phyloP scores from a whole-genome alignment of 2,329 filamentous ascomycete genomes.

The Ascochyta rabiei region DNA sequence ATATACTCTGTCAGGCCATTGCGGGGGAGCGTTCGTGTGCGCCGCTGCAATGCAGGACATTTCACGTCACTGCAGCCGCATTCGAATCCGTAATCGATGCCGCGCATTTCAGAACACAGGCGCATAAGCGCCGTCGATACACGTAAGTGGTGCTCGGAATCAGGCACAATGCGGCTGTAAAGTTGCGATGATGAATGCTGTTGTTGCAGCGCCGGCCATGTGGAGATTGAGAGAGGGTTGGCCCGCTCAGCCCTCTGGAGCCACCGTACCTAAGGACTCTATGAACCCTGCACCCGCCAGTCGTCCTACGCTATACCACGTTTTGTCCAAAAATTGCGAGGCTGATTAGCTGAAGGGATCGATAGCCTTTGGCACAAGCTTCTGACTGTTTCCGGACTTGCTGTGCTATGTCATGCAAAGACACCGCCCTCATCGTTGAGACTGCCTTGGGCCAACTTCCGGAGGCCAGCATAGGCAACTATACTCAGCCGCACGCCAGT shows the following conservation, averaged over 20 bases:
- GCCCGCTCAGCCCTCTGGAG: conserved; percentile 30
- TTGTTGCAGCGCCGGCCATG: conserved; percentile 16
- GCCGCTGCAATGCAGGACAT: conserved; percentile 37
- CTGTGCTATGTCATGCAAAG: background rate
- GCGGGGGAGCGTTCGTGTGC: conserved; percentile 20
- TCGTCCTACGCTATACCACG: conserved; percentile 22
- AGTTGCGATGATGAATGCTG: conserved; percentile 1
- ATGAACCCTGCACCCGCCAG: conserved; percentile 39
- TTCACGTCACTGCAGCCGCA: conserved; percentile 38
- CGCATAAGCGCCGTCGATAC: conserved; percentile 20
- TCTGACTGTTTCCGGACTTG: background rate
- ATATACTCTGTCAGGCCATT: conserved; percentile 26
- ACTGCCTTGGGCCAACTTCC: conserved; percentile 11
- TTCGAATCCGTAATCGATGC: conserved; percentile 31
- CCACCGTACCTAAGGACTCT: conserved; percentile 8
- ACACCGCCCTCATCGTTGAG: conserved; percentile 5
- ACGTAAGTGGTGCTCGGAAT: conserved; percentile 5
- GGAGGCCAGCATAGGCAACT: conserved; percentile 1
- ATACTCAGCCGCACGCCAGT: conserved; percentile 1
- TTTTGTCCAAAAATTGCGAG: conserved; percentile 32
- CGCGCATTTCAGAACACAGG: conserved; percentile 25
- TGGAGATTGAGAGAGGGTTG: conserved; percentile 17
- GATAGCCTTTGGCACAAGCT: conserved; percentile 2
- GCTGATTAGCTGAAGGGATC: conserved; percentile 34
- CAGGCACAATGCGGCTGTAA: conserved; percentile 5